phyloP scores from a whole-genome alignment of 2,329 filamentous ascomycete species.

The Diatrype stigma region DNA sequence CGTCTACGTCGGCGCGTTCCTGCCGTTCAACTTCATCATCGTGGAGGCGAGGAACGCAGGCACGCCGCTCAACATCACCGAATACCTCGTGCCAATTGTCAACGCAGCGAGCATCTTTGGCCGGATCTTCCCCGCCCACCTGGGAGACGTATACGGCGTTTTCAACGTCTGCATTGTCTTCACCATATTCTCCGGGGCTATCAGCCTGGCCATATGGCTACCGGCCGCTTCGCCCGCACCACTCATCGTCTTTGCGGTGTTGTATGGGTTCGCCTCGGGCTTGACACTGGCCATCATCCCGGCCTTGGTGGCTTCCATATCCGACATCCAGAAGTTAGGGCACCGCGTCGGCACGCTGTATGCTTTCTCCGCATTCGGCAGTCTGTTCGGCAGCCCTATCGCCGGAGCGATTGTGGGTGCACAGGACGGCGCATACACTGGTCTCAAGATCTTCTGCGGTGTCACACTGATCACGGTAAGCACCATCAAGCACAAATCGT shows the following conservation, averaged over 20 bases:
- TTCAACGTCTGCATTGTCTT: conserved; percentile 50
- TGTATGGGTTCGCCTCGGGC: conserved; percentile 68
- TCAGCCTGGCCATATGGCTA: conserved; percentile 45
- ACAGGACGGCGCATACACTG: conserved; percentile 40
- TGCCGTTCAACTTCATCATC: conserved; percentile 49
- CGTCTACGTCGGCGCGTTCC: conserved; percentile 48
- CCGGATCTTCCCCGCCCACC: conserved; percentile 10
- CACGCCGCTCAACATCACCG: conserved; percentile 42
- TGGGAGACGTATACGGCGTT: conserved; percentile 37
- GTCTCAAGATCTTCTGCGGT: conserved; percentile 53
- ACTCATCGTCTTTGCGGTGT: conserved; percentile 59
- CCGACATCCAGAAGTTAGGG: conserved; percentile 11
- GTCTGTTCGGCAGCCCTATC: conserved; percentile 52
- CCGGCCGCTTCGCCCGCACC: conserved; percentile 47
- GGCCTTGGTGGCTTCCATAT: conserved; percentile 12
- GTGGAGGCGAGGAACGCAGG: conserved; percentile 41
- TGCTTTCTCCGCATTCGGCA: conserved; percentile 36
- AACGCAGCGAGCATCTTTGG: conserved; percentile 36
- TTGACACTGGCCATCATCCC: conserved; percentile 56
- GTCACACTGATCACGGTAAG: conserved; percentile 25
- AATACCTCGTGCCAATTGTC: conserved; percentile 51
- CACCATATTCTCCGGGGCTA: conserved; percentile 42
- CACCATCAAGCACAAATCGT: not conserved
- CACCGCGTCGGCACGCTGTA: conserved; percentile 11
- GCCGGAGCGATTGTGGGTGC: conserved; percentile 44